Evolutionary conservation across 352 stramenopile species (phyloP).

Genomic region (Globisporangium radiosum): DNA sequence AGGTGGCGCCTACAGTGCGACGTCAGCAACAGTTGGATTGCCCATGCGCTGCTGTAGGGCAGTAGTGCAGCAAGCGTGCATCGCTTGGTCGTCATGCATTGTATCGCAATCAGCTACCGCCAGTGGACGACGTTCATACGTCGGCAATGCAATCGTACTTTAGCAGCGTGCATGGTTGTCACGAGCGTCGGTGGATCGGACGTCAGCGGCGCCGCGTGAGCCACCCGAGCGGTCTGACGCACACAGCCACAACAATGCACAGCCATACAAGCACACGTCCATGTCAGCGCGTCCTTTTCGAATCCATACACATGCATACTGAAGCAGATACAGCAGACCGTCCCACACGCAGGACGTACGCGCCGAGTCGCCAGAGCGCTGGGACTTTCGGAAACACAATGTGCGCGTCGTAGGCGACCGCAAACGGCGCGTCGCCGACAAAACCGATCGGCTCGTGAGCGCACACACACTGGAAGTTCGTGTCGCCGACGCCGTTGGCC

Average conservation of each 20-base stretch:
- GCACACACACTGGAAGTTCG: constrained; percentile 52
- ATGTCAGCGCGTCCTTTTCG: no score
- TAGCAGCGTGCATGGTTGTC: constrained; percentile 10
- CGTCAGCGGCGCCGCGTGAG: constrained; percentile 23
- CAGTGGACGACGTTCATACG: no score
- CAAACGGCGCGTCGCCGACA: constrained; percentile 29
- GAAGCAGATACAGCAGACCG: no score
- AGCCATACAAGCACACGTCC: background rate
- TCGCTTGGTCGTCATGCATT: no score
- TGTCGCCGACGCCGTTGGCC: constrained; percentile 39
- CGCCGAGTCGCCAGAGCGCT: constrained; percentile 42
- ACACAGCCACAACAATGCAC: background rate
- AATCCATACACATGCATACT: background rate
- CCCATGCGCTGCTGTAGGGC: no score
- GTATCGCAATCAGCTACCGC: no score
- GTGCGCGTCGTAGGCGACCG: constrained; percentile 48
- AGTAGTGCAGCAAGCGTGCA: no score
- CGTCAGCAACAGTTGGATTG: no score
- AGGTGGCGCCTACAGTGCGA: no score
- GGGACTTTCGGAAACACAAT: constrained; percentile 68
- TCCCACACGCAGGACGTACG: constrained; percentile 26
- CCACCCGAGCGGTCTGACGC: constrained; percentile 41
- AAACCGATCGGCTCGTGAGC: constrained; percentile 38
- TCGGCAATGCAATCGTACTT: no score
- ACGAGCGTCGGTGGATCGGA: constrained; percentile 12